Conservation (phyloP, 371 early-diverging fungal species). For the Syncephalastrum contaminatum region DNA sequence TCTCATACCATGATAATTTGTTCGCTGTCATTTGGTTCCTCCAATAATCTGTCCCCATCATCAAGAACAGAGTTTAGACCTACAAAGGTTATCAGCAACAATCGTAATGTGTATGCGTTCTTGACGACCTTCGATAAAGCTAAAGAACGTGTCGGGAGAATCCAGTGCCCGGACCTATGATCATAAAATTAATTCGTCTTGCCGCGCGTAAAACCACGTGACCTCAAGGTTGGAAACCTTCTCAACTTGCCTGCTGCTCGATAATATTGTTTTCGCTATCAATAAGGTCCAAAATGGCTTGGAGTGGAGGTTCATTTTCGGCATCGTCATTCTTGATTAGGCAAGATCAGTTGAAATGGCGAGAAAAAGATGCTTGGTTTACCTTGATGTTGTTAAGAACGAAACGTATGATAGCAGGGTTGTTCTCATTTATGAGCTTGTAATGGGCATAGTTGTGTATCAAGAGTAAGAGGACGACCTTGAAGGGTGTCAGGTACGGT, state of each 20-base stretch:
- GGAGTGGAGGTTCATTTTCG: not conserved
- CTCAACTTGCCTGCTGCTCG: constrained; percentile 1
- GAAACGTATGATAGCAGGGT: constrained; percentile 11
- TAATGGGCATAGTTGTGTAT: constrained; percentile 15
- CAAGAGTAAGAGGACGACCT: constrained; percentile 17
- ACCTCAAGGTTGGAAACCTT: not conserved
- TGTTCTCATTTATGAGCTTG: constrained; percentile 9
- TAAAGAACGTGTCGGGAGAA: too few species aligned
- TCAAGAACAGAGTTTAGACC: too few species aligned
- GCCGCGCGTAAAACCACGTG: too few species aligned
- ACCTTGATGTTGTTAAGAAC: constrained; percentile 18
- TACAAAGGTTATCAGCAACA: too few species aligned
- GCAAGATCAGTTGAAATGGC: not conserved
- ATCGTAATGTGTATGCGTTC: too few species aligned
- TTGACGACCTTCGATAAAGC: too few species aligned
- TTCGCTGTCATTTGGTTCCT: too few species aligned
- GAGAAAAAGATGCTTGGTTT: not conserved
- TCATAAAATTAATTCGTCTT: too few species aligned
- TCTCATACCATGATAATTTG: too few species aligned
- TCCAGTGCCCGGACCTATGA: too few species aligned
- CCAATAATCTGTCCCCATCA: too few species aligned
- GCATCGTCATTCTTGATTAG: not conserved
- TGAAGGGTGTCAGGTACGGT: constrained; percentile 20
- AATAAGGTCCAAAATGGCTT: constrained; percentile 1
- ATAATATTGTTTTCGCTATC: not conserved